phyloP scores from a whole-genome alignment of 2,329 filamentous ascomycete genomes.

The Trichoderma lentiforme region DNA sequence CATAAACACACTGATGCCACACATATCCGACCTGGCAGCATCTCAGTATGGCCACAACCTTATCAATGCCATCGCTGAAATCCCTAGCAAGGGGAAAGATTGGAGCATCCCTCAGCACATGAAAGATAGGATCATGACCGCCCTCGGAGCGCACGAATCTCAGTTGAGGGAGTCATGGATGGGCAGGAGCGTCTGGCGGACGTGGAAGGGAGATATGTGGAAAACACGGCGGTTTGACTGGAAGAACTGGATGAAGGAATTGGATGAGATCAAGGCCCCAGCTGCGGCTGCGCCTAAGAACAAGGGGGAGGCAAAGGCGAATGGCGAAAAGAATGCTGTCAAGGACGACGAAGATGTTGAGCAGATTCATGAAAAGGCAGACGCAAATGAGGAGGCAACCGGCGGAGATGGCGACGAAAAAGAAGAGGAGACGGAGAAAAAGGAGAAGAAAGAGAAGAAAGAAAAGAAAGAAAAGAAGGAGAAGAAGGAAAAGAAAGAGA shows the following conservation, averaged over 20 bases:
- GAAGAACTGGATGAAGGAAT: slow-evolving; percentile 56
- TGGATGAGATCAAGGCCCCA: slow-evolving; percentile 28
- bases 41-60: slow-evolving; percentile 52
- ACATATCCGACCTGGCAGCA: slow-evolving; percentile 44
- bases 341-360: not conserved
- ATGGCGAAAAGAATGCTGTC: not conserved
- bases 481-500: not conserved
- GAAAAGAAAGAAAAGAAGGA: slow-evolving; percentile 1
- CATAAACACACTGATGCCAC: slow-evolving; percentile 46
- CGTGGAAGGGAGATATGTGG: slow-evolving; percentile 58
- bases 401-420: not conserved
- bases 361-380: not conserved
- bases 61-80: slow-evolving; percentile 46
- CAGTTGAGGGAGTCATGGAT: slow-evolving; percentile 52
- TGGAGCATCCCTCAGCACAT: slow-evolving; percentile 54
- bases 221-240: slow-evolving; percentile 51
- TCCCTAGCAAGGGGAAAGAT: slow-evolving; percentile 48
- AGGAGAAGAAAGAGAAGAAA: not conserved
- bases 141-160: slow-evolving; percentile 46
- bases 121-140: slow-evolving; percentile 53
- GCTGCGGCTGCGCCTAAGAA: slow-evolving; percentile 19
- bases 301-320: not conserved
- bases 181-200: slow-evolving; percentile 55
- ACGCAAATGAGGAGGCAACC: not conserved
- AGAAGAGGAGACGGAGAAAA: not conserved